Conservation (phyloP, 768 basidiomycete species). For the Collybiopsis confluens region DNA sequence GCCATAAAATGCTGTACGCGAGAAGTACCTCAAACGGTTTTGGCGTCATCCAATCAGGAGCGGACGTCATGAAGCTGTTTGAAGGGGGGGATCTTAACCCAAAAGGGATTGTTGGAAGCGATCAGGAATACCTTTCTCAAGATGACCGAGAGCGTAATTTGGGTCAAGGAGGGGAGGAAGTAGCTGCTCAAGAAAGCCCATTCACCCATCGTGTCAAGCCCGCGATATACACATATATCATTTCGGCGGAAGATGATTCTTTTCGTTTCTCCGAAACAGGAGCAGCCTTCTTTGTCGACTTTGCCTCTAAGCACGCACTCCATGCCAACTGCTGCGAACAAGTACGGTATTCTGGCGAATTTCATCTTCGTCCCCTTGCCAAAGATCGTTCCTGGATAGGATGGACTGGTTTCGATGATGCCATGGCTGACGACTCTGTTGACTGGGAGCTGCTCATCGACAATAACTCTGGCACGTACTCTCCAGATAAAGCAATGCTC, state of each 20-base stretch:
- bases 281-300: conserved; percentile 82
- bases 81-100: background rate
- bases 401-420: conserved; percentile 60
- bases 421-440: conserved; percentile 47
- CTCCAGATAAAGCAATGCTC: conserved; percentile 62
- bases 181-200: conserved; percentile 1
- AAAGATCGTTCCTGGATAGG: conserved; percentile 29
- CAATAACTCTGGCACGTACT: conserved; percentile 83
- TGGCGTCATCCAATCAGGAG: conserved; percentile 48
- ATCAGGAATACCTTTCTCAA: background rate
- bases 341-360: conserved; percentile 76
- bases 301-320: conserved; percentile 83
- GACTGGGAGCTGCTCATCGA: conserved; percentile 83
- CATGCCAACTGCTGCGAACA: conserved; percentile 67
- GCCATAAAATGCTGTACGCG: conserved; percentile 72
- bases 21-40: conserved; percentile 59
- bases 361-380: conserved; percentile 64
- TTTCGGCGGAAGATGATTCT: conserved; percentile 69
- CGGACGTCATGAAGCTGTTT: conserved; percentile 49
- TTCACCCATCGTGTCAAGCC: conserved; percentile 59
- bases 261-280: conserved; percentile 85
- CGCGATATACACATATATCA: conserved; percentile 82
- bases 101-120: background rate
- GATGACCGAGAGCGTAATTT: background rate
- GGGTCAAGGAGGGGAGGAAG: background rate